These are phyloP conservation scores for Ganoderma resinaceum DNA, from an alignment of 1,284 basidiomycete species.

Conservation along the genomic window DNA sequence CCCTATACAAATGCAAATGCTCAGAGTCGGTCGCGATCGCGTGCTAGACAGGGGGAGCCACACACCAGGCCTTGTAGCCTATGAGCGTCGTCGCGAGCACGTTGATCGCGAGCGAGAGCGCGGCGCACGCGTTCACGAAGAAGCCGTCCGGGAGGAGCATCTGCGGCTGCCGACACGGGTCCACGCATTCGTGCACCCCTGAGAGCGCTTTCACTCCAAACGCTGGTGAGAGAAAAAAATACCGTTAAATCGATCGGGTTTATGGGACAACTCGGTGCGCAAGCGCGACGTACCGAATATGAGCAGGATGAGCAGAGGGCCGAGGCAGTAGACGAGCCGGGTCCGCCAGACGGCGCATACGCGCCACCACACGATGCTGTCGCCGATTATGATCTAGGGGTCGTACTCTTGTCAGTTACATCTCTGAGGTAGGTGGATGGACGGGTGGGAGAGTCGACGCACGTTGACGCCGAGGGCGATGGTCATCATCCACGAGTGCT, in stretches of 20 bases:
- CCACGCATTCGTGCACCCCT: neutral
- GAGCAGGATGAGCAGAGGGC: neutral
- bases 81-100: neutral
- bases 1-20: neutral
- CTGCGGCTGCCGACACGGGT: neutral
- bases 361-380: constrained; percentile 6
- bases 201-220: neutral
- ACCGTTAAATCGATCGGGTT: neutral
- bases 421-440: neutral
- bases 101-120: neutral
- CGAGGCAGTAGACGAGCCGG: neutral
- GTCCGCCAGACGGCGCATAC: neutral
- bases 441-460: neutral
- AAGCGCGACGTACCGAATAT: neutral
- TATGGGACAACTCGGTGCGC: too few relatives aligned
- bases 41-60: neutral
- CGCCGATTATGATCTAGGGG: neutral
- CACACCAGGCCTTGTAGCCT: constrained; percentile 1
- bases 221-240: neutral
- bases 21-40: neutral
- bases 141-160: neutral
- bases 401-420: neutral
- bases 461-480: neutral
- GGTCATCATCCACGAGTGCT: constrained; percentile 1
- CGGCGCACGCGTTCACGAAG: neutral